These are phyloP conservation scores for Saccharomycopsis selenospora DNA, from an alignment of 805 yeast genomes.

Conservation along the genomic window DNA sequence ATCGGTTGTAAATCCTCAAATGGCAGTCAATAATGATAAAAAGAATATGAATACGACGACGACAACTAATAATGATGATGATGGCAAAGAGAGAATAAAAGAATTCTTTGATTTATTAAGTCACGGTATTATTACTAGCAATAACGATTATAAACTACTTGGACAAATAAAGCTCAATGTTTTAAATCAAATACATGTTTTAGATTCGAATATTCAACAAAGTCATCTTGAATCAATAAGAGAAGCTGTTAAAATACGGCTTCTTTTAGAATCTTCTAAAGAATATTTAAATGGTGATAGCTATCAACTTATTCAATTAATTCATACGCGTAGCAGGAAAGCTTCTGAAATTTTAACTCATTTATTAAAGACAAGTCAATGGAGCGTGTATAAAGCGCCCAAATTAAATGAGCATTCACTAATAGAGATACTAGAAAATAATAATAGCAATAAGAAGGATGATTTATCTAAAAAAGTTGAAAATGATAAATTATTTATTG, in stretches of 20 bases:
- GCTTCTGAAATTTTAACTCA: not conserved
- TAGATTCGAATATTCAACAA: constrained; percentile 8
- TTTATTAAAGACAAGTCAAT: not conserved
- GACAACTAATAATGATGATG: no score
- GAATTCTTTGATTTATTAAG: not conserved
- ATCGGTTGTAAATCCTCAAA: constrained; percentile 15
- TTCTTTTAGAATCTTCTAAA: constrained; percentile 9
- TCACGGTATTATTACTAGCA: no score
- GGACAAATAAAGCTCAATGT: not conserved
- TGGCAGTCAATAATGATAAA: constrained; percentile 17
- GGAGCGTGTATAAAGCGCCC: not conserved
- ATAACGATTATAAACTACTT: not conserved
- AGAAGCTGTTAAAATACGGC: constrained; percentile 11
- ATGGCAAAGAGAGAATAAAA: constrained; percentile 1
- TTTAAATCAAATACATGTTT: not conserved
- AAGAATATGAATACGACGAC: no score
- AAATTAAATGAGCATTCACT: not conserved
- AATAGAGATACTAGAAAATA: not conserved
- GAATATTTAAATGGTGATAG: constrained; percentile 5
- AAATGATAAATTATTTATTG: not conserved
- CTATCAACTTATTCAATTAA: constrained; percentile 10
- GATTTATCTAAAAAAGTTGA: not conserved
- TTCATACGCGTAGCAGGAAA: constrained; percentile 7
- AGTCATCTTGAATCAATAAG: constrained; percentile 8
- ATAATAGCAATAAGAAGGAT: not conserved